These are phyloP conservation scores for Tylopilus subfusipes DNA, from an alignment of 768 basidiomycete species.

Conservation along the genomic window DNA sequence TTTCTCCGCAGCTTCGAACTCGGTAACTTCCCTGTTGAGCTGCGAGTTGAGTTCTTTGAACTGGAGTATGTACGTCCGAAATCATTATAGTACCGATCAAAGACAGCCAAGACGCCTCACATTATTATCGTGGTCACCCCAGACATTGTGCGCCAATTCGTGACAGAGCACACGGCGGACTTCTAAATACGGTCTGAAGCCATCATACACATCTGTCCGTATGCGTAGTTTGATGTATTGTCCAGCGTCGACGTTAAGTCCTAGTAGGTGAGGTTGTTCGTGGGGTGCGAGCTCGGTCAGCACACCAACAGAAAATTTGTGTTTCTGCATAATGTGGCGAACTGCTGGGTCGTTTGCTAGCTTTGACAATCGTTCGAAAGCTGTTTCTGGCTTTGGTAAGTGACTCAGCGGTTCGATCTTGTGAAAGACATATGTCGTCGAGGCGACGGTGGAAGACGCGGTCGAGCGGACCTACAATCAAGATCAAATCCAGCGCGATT, in stretches of 20 bases:
- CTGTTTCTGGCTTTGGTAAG: constrained; percentile 60
- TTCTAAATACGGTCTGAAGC: constrained; percentile 63
- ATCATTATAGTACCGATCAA: neutral
- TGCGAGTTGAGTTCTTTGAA: constrained; percentile 75
- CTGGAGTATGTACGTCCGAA: constrained; percentile 33
- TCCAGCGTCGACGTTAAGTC: constrained; percentile 63
- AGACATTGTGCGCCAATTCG: constrained; percentile 73
- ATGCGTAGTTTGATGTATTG: constrained; percentile 64
- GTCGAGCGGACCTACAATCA: constrained; percentile 55
- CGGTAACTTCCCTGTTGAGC: constrained; percentile 67
- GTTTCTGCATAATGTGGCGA: constrained; percentile 63
- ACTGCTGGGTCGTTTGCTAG: constrained; percentile 72
- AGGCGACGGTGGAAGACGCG: constrained; percentile 36
- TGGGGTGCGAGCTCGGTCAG: constrained; percentile 79
- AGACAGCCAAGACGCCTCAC: constrained; percentile 38
- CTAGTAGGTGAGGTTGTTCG: constrained; percentile 66
- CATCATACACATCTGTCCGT: constrained; percentile 68
- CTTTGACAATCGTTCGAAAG: constrained; percentile 50
- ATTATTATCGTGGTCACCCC: constrained; percentile 68
- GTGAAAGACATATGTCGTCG: constrained; percentile 59
- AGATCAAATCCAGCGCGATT: neutral
- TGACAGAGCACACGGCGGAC: constrained; percentile 70
- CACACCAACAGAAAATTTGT: constrained; percentile 63
- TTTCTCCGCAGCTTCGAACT: constrained; percentile 54
- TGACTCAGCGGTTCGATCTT: constrained; percentile 57